These are phyloP conservation scores for Metarhizium robertsii DNA, from an alignment of 2,329 filamentous ascomycete genomes.

Conservation along the genomic window DNA sequence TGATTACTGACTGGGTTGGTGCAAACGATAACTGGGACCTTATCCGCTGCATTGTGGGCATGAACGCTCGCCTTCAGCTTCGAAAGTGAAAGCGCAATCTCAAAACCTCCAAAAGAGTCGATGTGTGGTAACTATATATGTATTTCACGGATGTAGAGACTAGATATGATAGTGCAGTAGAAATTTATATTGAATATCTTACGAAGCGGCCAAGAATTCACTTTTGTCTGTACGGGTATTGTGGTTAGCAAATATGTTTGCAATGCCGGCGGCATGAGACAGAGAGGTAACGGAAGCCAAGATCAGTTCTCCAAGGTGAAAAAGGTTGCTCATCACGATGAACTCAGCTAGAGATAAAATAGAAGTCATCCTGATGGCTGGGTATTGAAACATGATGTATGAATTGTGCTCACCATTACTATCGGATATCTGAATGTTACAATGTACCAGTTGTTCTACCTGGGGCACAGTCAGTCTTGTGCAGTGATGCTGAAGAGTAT, in stretches of 20 bases:
- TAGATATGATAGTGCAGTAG: background rate
- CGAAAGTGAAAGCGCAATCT: constrained; percentile 19
- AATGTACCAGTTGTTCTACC: background rate
- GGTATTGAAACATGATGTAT: background rate
- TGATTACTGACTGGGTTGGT: constrained; percentile 93
- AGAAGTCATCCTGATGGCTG: constrained; percentile 39
- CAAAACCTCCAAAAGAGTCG: background rate
- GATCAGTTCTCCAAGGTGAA: constrained; percentile 58
- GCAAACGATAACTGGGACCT: constrained; percentile 83
- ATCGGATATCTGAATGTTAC: no score
- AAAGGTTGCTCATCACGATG: constrained; percentile 41
- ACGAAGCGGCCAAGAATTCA: background rate
- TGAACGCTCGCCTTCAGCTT: constrained; percentile 65
- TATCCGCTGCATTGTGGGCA: constrained; percentile 75
- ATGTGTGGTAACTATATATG: background rate
- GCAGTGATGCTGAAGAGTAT: background rate
- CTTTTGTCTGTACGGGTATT: background rate
- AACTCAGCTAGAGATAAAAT: constrained; percentile 43
- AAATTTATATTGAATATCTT: background rate
- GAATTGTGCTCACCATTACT: background rate
- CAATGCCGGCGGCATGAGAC: background rate
- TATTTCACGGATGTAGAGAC: background rate
- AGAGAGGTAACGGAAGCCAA: constrained; percentile 5
- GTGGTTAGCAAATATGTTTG: background rate
- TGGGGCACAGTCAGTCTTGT: background rate